Evolutionary conservation across 345 rosid genomes (phyloP), one percentile per base, ranked within the genome.

Genomic region (Eutrema yunnanense): DNA sequence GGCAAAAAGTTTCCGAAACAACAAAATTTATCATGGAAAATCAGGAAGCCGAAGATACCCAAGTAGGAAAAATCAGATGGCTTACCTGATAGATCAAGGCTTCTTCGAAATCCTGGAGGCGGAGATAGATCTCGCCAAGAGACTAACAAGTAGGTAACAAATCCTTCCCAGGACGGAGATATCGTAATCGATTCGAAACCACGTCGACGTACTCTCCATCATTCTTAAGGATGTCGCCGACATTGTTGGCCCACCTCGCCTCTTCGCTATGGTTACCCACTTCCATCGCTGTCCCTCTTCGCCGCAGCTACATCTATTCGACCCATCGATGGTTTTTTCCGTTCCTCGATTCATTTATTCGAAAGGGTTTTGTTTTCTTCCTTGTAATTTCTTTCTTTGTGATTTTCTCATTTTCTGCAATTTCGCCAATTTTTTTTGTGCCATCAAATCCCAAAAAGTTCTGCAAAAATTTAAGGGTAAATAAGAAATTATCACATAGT

Each of bases 241-340:
- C 85, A 62, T 87, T 81, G 62, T 95, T 95, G 1, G 99, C 99
- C 97, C 97, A 92, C 62, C 89, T 83, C 56, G 96, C 99, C 66
- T 92, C 96, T 84, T 95, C 99, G 57, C 81, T 81, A 34, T 87
- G 67, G 78, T 95, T 85, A 72, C 97, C 99, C 60, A 79, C 87
- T 64, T 71, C 89, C 81, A 55, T 59, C 12, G 99, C 96, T 2
- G 30, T 84, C 71, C 81, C 85, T 84, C 82, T 84, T 95, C 79
- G 96, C 96, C 55, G 78, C 78, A 83, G 50, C 76, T 80, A 76
- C 32, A 33, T 80, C 42, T 72, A 84, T 81, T 53, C 87, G 79
- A 0, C 61, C 84, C 97, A 91, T 91, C 30, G 30, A 43, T 19
- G 2, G 6, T 2, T 2, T 12, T 4, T 2, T 22, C 9, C 26